phyloP scores from a whole-genome alignment of 2,329 filamentous ascomycete genomes.

The Fusarium miscanthi region DNA sequence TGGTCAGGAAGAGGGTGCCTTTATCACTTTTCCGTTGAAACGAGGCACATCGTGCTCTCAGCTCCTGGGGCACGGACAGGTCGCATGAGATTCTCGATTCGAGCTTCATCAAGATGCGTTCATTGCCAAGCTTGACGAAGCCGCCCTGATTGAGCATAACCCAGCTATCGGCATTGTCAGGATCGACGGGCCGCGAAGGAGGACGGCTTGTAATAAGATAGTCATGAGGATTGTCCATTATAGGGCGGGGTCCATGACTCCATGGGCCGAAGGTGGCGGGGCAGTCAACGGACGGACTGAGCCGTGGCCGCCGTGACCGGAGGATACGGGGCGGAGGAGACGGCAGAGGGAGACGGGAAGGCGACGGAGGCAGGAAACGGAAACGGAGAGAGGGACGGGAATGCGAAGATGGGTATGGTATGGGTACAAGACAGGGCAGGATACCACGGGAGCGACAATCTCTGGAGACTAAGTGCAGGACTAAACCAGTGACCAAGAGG shows the following conservation, averaged over 20 bases:
- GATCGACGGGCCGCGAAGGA: conserved; percentile 53
- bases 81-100: conserved; percentile 82
- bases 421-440: conserved; percentile 19
- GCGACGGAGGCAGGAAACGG: conserved; percentile 33
- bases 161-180: conserved; percentile 75
- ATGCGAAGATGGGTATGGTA: conserved; percentile 23
- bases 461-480: conserved; percentile 19
- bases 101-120: conserved; percentile 83
- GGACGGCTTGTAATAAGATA: conserved; percentile 53
- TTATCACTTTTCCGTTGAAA: conserved; percentile 79
- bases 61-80: conserved; percentile 75
- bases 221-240: conserved; percentile 57
- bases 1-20: conserved; percentile 84
- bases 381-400: conserved; percentile 17
- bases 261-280: conserved; percentile 48
- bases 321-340: conserved; percentile 35
- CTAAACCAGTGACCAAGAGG: conserved; percentile 27
- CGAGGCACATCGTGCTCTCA: conserved; percentile 67
- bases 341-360: conserved; percentile 22
- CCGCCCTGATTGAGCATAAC: conserved; percentile 87
- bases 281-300: conserved; percentile 43
- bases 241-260: conserved; percentile 50
- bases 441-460: conserved; percentile 17
- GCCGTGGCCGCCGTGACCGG: conserved; percentile 38
- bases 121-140: conserved; percentile 86